phyloP scores from a whole-genome alignment of 2,329 filamentous ascomycete genomes.

The Colletotrichum caudatum region DNA sequence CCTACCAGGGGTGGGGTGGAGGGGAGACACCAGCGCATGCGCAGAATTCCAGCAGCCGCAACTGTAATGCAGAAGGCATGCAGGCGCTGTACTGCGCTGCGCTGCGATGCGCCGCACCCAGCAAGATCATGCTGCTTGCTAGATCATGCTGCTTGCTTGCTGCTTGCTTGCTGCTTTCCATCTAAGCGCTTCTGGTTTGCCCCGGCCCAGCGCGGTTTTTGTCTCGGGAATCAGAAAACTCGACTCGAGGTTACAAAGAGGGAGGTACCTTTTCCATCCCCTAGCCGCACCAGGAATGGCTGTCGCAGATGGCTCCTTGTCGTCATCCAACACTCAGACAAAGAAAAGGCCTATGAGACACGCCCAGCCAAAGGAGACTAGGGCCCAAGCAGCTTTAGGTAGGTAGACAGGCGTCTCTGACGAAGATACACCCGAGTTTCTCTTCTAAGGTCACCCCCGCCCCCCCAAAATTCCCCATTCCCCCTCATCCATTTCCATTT shows the following conservation, averaged over 20 bases:
- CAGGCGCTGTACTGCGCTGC: slow-evolving; percentile 6
- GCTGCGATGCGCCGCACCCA: slow-evolving; percentile 30
- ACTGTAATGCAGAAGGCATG: slow-evolving; percentile 3
- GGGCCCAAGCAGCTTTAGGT: slow-evolving; percentile 18
- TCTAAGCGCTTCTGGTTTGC: slow-evolving; percentile 1
- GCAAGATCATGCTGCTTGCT: slow-evolving; percentile 24
- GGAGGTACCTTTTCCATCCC: slow-evolving; percentile 9
- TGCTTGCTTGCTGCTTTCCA: slow-evolving; percentile 6
- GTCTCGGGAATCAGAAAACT: slow-evolving; percentile 30
- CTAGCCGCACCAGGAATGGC: slow-evolving; percentile 24
- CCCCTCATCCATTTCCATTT: slow-evolving; percentile 16
- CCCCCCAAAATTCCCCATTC: neutral
- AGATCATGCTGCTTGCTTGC: slow-evolving; percentile 16
- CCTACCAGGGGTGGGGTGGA: neutral
- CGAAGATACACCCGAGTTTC: neutral
- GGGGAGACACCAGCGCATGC: slow-evolving; percentile 33
- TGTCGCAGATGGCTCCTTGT: slow-evolving; percentile 35
- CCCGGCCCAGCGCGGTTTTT: slow-evolving; percentile 7
- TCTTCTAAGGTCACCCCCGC: neutral
- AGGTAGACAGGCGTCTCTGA: neutral
- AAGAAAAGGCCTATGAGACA: slow-evolving; percentile 33
- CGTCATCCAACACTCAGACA: slow-evolving; percentile 24
- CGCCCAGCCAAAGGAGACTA: slow-evolving; percentile 22
- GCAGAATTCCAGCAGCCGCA: slow-evolving; percentile 28
- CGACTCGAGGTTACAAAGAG: slow-evolving; percentile 25